Conservation (phyloP, 768 basidiomycete species). For the Tulasnella sp. region DNA sequence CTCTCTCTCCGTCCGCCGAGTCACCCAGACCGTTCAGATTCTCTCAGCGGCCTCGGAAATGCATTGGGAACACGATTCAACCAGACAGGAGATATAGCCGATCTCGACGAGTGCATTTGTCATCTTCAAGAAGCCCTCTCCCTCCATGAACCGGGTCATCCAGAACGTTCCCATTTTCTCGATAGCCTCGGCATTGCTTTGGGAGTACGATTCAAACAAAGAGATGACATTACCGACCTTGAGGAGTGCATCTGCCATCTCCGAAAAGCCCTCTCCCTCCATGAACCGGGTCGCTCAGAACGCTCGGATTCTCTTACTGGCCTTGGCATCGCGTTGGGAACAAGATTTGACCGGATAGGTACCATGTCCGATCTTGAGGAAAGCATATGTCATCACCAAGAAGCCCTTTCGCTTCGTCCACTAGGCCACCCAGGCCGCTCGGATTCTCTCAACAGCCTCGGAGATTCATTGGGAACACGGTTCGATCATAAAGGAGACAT, state of each 20-base stretch:
- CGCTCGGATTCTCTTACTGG: not conserved
- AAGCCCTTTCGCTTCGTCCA: not conserved
- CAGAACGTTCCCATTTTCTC: not conserved
- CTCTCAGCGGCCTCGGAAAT: too few relatives aligned
- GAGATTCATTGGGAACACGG: not conserved
- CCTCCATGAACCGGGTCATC: not conserved
- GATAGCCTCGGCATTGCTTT: not conserved
- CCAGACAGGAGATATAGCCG: not conserved
- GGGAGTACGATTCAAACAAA: not conserved
- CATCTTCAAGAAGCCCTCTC: not conserved
- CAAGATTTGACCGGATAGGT: not conserved
- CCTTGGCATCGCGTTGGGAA: not conserved
- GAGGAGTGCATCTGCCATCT: not conserved
- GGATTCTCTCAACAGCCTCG: not conserved
- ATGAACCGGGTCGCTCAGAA: not conserved
- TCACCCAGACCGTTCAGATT: too few relatives aligned
- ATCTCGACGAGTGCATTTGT: not conserved
- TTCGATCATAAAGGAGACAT: not conserved
- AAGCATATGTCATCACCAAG: not conserved
- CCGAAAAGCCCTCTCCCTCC: not conserved
- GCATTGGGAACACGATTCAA: not conserved
- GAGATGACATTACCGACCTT: not conserved
- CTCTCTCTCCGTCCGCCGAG: too few relatives aligned
- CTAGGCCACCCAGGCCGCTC: not conserved
- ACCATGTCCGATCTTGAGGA: not conserved